Base-by-base conservation (phyloP, 2,329 filamentous ascomycete genomes). In the Fusarium beomiforme region DNA sequence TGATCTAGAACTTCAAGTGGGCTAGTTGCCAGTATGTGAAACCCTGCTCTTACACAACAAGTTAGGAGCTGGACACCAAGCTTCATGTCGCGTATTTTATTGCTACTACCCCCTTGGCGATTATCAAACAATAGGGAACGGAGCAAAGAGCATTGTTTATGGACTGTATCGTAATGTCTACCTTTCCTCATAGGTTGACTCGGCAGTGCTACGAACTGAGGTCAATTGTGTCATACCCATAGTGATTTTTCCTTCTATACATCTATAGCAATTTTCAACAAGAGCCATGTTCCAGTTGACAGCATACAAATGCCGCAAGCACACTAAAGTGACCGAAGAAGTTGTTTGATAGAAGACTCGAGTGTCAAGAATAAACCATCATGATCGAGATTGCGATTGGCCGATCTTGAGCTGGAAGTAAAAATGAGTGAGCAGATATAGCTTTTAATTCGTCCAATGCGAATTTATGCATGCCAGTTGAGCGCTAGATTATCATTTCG, bases 401-500 rank as follows among this genome's bases (percentile, higher is more conserved):
- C 34, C 43, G 54, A 62, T 54, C 47, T 34, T 24, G 19, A 51
- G n/a, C 31, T 42, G 43, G 37, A 59, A 59, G 34, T 39, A 55
- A 46, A 56, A 63, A 73, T 62, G 64, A 69, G 64, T 42, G 37
- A 19, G 44, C 33, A 24, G n/a, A 42, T 29, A 29, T 19, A 57
- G 44, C 43, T 41, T 53, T 50, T 71, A 47, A 77, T 75, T 76
- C 67, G 74, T 21, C n/a, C 23, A 36, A 31, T 16, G 10, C 19
- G 21, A 55, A 26, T 46, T 58, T 57, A 66, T 72, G 63, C 58
- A 69, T 54, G 56, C 63, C 47, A 67, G 24, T 54, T 64, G 71
- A 73, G 68, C 55, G 57, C 53, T 59, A 66, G 61, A 51, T 70
- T 73, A 60, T 61, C 62, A 59, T 59, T 53, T 67, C 65, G 67